Evolutionary conservation across 2,329 filamentous ascomycete species (phyloP).

Genomic region (Alternaria tenuissima): DNA sequence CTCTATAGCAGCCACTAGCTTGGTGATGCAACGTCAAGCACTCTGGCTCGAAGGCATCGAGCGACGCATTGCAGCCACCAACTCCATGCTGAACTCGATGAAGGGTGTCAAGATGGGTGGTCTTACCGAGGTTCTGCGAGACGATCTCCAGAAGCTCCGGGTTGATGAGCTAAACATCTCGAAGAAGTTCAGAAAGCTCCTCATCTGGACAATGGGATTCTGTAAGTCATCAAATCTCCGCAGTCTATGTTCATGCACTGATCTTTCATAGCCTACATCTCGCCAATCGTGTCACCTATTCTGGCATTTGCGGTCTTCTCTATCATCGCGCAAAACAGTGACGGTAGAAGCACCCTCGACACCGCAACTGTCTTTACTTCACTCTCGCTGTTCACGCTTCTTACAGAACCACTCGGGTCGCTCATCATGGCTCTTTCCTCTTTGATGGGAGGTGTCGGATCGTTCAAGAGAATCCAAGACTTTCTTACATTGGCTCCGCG

Average conservation of each 20-base stretch:
- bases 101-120: conserved; percentile 59
- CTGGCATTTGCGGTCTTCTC: conserved; percentile 57
- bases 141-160: conserved; percentile 43
- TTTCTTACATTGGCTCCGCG: conserved; percentile 49
- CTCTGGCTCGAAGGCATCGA: conserved; percentile 57
- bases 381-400: conserved; percentile 57
- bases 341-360: conserved; percentile 46
- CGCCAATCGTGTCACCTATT: conserved; percentile 53
- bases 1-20: conserved; percentile 40
- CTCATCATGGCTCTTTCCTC: conserved; percentile 57
- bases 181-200: conserved; percentile 45
- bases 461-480: conserved; percentile 57
- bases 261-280: conserved; percentile 37
- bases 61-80: conserved; percentile 54
- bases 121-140: conserved; percentile 39
- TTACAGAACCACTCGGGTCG: conserved; percentile 56
- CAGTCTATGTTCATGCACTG: not conserved
- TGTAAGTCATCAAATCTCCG: conserved; percentile 26
- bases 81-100: conserved; percentile 55
- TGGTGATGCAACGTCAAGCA: conserved; percentile 45
- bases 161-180: conserved; percentile 47
- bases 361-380: conserved; percentile 57
- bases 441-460: conserved; percentile 57
- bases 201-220: conserved; percentile 49
- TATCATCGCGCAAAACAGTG: conserved; percentile 49